Conservation (phyloP, 371 early-diverging fungal genomes). For the Chytridium lagenaria region DNA sequence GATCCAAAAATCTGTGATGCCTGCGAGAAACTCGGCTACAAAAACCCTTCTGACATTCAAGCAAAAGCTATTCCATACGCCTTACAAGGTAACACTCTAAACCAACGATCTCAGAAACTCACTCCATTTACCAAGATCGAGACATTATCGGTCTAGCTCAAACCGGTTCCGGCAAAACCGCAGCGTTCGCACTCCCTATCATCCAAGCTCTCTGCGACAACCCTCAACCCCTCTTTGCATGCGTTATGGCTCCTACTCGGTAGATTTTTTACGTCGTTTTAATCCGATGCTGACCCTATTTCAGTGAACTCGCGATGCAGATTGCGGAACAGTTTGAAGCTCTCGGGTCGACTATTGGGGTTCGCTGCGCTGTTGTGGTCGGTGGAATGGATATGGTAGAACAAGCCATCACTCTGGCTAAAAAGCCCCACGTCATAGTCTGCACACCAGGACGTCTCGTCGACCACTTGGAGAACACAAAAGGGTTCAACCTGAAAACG, state of each 20-base stretch:
- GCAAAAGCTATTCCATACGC: slow-evolving; percentile 48
- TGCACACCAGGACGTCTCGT: slow-evolving; percentile 98
- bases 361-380: slow-evolving; percentile 91
- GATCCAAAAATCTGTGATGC: slow-evolving; percentile 86
- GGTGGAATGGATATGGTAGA: slow-evolving; percentile 98
- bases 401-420: slow-evolving; percentile 91
- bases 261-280: slow-evolving; percentile 44
- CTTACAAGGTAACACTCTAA: slow-evolving; percentile 37
- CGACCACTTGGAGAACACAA: slow-evolving; percentile 98
- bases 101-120: neutral
- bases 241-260: slow-evolving; percentile 97
- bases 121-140: slow-evolving; percentile 55
- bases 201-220: slow-evolving; percentile 89
- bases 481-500: slow-evolving; percentile 85
- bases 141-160: slow-evolving; percentile 97
- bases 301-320: slow-evolving; percentile 93
- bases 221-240: slow-evolving; percentile 90
- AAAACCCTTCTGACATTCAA: slow-evolving; percentile 86
- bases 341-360: slow-evolving; percentile 90
- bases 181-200: slow-evolving; percentile 96
- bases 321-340: slow-evolving; percentile 93
- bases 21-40: slow-evolving; percentile 86
- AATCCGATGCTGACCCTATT: neutral
- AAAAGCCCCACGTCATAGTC: slow-evolving; percentile 94
- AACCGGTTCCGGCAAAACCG: slow-evolving; percentile 98